These are phyloP conservation scores for Tuber microsphaerosporum DNA, from an alignment of 495 filamentous ascomycete genomes.

Conservation along the genomic window DNA sequence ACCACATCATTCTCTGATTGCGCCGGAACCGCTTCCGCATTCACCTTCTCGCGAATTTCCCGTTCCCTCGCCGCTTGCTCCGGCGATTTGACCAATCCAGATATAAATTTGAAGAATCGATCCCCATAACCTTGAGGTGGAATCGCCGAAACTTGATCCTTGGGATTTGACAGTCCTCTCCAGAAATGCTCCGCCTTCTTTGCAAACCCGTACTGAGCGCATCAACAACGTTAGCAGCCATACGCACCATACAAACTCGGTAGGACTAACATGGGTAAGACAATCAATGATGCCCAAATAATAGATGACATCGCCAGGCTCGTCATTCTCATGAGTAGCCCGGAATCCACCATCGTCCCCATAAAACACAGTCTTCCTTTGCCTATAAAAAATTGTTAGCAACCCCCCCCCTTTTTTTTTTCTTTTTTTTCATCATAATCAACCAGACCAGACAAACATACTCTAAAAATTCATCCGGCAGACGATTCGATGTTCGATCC, in stretches of 20 bases:
- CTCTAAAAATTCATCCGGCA: slow-evolving; percentile 64
- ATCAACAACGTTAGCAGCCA: slow-evolving; percentile 40
- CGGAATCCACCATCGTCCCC: slow-evolving; percentile 87
- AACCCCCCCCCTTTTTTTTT: neutral
- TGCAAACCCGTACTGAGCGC: slow-evolving; percentile 65
- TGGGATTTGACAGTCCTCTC: slow-evolving; percentile 78
- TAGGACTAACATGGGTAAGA: slow-evolving; percentile 73
- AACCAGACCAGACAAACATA: slow-evolving; percentile 20
- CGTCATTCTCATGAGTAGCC: slow-evolving; percentile 85
- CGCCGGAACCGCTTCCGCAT: slow-evolving; percentile 43
- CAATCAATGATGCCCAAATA: slow-evolving; percentile 98
- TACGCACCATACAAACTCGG: neutral
- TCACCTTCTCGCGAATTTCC: slow-evolving; percentile 47
- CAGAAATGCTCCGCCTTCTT: slow-evolving; percentile 88
- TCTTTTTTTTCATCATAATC: neutral
- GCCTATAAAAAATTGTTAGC: slow-evolving; percentile 28
- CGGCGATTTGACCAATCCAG: slow-evolving; percentile 75
- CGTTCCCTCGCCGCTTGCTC: slow-evolving; percentile 68
- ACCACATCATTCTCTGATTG: slow-evolving; percentile 42
- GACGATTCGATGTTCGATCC: slow-evolving; percentile 66
- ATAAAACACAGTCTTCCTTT: slow-evolving; percentile 71
- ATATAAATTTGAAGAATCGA: slow-evolving; percentile 88
- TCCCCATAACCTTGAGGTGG: slow-evolving; percentile 87
- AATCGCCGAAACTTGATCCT: slow-evolving; percentile 84
- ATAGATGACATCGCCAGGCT: slow-evolving; percentile 83